Conservation (phyloP, 2,329 filamentous ascomycete species). For the Pezicula neosporulosa region DNA sequence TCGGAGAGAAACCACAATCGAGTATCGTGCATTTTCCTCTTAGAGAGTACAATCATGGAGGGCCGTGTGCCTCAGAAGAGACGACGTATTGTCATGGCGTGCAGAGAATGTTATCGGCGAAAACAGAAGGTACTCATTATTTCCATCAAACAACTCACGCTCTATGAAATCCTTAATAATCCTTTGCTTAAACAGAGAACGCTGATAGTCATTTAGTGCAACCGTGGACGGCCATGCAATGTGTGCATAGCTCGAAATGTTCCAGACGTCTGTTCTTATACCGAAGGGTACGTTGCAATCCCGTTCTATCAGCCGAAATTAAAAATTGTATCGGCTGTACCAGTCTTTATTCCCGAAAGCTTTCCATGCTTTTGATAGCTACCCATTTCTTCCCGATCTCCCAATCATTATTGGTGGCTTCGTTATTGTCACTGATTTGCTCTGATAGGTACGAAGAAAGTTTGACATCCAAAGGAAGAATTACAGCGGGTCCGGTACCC, state of each 20-base stretch:
- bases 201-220: neutral
- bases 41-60: no score
- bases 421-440: no score
- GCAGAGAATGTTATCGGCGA: slow-evolving; percentile 1
- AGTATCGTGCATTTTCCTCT: no score
- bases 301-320: neutral
- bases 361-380: neutral
- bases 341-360: neutral
- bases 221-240: slow-evolving; percentile 1
- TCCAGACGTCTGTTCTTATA: neutral
- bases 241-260: neutral
- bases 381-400: neutral
- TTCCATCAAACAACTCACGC: neutral
- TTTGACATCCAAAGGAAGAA: no score
- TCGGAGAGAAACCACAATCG: no score
- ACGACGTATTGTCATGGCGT: neutral
- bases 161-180: no score
- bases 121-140: slow-evolving; percentile 1
- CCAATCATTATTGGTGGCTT: neutral
- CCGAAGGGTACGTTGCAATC: neutral
- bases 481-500: no score
- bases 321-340: no score
- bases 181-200: no score
- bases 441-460: no score
- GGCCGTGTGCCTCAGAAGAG: neutral